Base-by-base conservation (phyloP, 768 basidiomycete genomes). In the Mycena chlorophos region DNA sequence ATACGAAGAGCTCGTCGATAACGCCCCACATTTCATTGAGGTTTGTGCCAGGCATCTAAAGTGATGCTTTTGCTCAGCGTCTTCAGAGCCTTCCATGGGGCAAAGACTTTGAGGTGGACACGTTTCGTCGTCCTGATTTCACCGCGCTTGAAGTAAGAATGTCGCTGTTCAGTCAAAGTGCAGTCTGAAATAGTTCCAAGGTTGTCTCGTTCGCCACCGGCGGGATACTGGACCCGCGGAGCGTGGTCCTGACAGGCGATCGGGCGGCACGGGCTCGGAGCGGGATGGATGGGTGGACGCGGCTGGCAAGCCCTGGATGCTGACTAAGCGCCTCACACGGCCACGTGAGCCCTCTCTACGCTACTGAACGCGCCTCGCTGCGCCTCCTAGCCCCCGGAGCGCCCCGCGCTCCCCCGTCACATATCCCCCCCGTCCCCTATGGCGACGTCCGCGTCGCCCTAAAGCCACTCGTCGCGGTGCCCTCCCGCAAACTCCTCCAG, bases 121-220 rank as follows among this genome's bases (percentile, higher is more conserved):
- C 82, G 3, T 94, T 94, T 78, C 80, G 84, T 52, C 91, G 90
- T 66, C 92, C 92, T 3, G 93, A 94, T 65, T 94, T 94, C 66
- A 91, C 88, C 2, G 89, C 91, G 2, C 75, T 94, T 55, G 88
- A 94, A 30, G 60, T 56, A 23, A 6, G 40, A 10, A 8, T 8
- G 8, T 40, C 43, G 47, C 28, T 48, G 34, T 10, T 52, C 49
- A 14, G 5, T 4, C 10, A 13, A 5, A 4, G 8, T 22, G 12
- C 27, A 10, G 45, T 6, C 19, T 47, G 5, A 14, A 26, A 5
- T 6, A 14, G 20, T 19, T 19, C 19, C 20, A 47, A 22, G 64
- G 83, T 93, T 38, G 77, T 94, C 30, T 80, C 83, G 5, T 94
- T 94, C 63, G 87, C 91, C 13, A 93, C 89, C 2, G 89, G 88